Conservation (phyloP, 2,329 filamentous ascomycete species). For the Fonsecaea pugnacius region DNA sequence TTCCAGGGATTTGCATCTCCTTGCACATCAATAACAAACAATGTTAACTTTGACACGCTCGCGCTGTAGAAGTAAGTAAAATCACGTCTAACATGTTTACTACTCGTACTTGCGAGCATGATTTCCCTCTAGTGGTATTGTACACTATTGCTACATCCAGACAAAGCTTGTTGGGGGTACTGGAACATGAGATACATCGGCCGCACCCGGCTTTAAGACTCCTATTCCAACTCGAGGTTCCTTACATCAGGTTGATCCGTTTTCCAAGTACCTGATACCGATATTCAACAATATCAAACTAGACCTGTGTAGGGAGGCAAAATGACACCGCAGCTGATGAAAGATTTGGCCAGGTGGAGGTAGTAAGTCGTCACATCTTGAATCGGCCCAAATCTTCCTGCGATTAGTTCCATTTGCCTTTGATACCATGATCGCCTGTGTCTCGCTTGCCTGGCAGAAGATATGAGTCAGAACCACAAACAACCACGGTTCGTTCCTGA, state of each 20-base stretch:
- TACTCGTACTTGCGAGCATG: not conserved
- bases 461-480: not conserved
- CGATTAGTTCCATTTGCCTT: not conserved
- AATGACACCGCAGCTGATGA: not conserved
- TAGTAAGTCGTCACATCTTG: not conserved
- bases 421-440: not conserved
- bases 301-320: not conserved
- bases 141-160: conserved; percentile 1
- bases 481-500: not conserved
- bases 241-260: not conserved
- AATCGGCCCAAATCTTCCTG: not conserved
- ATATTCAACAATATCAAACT: not conserved
- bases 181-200: not conserved
- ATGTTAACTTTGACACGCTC: not conserved
- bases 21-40: not conserved
- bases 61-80: not conserved
- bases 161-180: not conserved
- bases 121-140: not conserved
- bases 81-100: not conserved
- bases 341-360: not conserved
- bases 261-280: not conserved
- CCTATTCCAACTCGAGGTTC: not conserved
- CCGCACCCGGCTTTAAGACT: not conserved
- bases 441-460: not conserved
- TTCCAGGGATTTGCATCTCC: not conserved